Evolutionary conservation across 257 asterid species (phyloP).

Genomic region (Avicennia marina): DNA sequence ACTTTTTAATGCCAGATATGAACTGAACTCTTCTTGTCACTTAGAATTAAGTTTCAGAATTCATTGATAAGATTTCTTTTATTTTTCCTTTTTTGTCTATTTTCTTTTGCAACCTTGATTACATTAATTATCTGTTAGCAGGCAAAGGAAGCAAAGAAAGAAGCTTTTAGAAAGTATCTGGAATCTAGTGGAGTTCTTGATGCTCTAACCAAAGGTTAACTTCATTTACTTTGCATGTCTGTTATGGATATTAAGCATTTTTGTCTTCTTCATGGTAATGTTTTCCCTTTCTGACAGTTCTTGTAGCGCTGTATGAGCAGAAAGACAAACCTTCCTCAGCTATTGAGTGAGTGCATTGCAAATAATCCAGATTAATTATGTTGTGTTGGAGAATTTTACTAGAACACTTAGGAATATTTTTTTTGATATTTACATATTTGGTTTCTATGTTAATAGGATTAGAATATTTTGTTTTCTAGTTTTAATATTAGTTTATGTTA

Average conservation of each 20-base stretch:
- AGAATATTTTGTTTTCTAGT: no score
- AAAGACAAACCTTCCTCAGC: slow-evolving; percentile 91
- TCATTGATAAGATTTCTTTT: background rate
- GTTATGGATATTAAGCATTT: background rate
- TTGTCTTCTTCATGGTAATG: background rate
- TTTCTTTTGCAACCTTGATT: background rate
- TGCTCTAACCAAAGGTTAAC: slow-evolving; percentile 76
- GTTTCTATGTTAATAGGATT: no score
- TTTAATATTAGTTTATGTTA: no score
- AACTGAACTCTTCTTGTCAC: background rate
- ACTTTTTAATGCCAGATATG: background rate
- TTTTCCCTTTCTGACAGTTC: slow-evolving; percentile 46
- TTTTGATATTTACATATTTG: no score
- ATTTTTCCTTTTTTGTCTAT: background rate
- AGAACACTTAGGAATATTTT: no score
- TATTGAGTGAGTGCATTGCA: slow-evolving; percentile 58
- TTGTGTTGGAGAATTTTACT: background rate
- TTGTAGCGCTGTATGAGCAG: slow-evolving; percentile 89
- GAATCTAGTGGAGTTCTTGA: slow-evolving; percentile 91
- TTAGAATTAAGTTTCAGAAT: background rate
- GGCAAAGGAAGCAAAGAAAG: slow-evolving; percentile 98
- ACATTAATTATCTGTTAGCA: slow-evolving; percentile 19
- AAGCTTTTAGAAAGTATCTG: slow-evolving; percentile 86
- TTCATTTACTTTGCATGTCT: slow-evolving; percentile 3
- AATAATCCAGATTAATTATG: no score